These are phyloP conservation scores for Peronospora tabacina DNA, from an alignment of 352 stramenopile species.

Conservation along the genomic window DNA sequence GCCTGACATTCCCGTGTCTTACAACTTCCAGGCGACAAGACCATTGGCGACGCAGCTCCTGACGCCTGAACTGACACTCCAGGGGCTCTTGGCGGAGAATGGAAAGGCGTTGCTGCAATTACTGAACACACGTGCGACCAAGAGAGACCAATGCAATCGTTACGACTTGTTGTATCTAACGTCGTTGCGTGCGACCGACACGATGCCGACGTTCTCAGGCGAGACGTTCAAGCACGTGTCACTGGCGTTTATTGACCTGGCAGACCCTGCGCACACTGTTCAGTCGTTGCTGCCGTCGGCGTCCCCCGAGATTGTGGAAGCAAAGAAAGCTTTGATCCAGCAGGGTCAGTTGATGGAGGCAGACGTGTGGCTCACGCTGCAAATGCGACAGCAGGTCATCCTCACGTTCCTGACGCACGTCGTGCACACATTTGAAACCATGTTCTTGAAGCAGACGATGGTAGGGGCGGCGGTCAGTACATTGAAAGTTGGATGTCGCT, in stretches of 20 bases:
- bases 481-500: constrained; percentile 57
- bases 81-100: constrained; percentile 68
- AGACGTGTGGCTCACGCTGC: constrained; percentile 76
- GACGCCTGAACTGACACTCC: constrained; percentile 63
- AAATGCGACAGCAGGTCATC: constrained; percentile 82
- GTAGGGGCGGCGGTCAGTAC: constrained; percentile 52
- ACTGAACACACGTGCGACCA: constrained; percentile 65
- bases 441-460: constrained; percentile 72
- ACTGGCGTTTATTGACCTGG: constrained; percentile 70
- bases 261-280: constrained; percentile 65
- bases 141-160: constrained; percentile 59
- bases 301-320: constrained; percentile 39
- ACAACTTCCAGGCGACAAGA: constrained; percentile 35
- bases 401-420: constrained; percentile 76
- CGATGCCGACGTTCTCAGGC: constrained; percentile 84
- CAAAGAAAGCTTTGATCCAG: constrained; percentile 60
- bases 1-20: constrained; percentile 63
- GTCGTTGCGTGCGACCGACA: constrained; percentile 44
- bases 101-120: constrained; percentile 70
- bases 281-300: constrained; percentile 69
- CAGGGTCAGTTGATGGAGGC: constrained; percentile 73
- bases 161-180: constrained; percentile 68
- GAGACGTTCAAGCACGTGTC: constrained; percentile 69
- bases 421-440: constrained; percentile 76
- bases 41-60: constrained; percentile 62